These are phyloP conservation scores for Pisolithus sp. DNA, from an alignment of 768 basidiomycete species.

Conservation along the genomic window DNA sequence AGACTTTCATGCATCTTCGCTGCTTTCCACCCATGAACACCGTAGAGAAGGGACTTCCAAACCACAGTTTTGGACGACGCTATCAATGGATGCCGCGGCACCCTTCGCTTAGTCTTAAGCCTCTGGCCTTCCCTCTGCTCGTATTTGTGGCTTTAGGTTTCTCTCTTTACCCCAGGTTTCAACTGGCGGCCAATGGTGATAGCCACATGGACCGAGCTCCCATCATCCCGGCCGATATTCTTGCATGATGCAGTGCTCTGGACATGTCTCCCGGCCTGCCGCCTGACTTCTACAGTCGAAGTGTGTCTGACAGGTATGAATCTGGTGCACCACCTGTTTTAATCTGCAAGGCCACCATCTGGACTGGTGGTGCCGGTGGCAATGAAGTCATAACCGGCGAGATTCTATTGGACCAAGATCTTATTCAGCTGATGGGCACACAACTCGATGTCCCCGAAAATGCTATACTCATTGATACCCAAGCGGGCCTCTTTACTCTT, in stretches of 20 bases:
- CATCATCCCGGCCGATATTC: neutral
- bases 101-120: neutral
- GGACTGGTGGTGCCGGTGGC: conserved; percentile 55
- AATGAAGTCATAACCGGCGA: conserved; percentile 52
- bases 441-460: conserved; percentile 1
- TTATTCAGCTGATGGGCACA: conserved; percentile 54
- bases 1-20: too few relatives aligned
- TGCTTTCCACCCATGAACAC: neutral
- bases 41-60: neutral
- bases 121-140: neutral
- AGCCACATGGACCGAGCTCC: neutral
- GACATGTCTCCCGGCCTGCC: conserved; percentile 31
- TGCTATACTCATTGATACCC: neutral
- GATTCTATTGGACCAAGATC: conserved; percentile 60
- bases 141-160: neutral
- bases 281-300: conserved; percentile 39
- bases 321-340: conserved; percentile 58
- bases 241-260: conserved; percentile 2
- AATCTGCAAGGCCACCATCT: conserved; percentile 66
- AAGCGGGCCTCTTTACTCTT: neutral
- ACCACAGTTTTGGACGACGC: neutral
- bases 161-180: neutral
- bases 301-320: conserved; percentile 59
- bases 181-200: neutral
- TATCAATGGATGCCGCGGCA: neutral